Percentiles rank a stretch among this genome's conserved stretches.
phyloP scores from a whole-genome alignment of 768 basidiomycete species.

The Termitomyces sp. region DNA sequence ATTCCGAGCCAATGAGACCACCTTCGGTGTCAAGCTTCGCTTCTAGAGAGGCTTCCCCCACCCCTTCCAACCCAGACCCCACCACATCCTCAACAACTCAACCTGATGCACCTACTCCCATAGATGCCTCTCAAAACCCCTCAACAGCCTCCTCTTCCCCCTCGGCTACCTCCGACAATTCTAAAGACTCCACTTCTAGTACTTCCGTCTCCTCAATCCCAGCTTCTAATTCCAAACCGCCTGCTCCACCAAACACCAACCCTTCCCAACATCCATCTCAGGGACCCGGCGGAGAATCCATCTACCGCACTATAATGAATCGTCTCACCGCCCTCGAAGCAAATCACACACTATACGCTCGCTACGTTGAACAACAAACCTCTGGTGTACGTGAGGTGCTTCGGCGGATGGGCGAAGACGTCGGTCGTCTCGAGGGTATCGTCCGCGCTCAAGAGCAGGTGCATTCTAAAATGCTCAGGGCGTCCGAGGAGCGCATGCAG shows the following conservation, averaged over 20 bases:
- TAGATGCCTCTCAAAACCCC: neutral
- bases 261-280: constrained; percentile 11
- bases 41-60: neutral
- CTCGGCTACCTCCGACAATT: neutral
- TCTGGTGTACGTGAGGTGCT: constrained; percentile 69
- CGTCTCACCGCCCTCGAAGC: constrained; percentile 79
- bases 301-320: constrained; percentile 96
- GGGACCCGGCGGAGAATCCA: constrained; percentile 69
- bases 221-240: neutral
- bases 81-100: neutral
- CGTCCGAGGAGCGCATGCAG: constrained; percentile 58
- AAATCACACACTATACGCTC: constrained; percentile 78
- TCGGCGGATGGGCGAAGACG: constrained; percentile 66
- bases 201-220: neutral
- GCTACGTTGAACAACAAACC: constrained; percentile 90
- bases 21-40: neutral
- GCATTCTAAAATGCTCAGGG: constrained; percentile 25
- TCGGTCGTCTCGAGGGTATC: constrained; percentile 71
- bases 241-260: neutral
- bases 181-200: neutral
- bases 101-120: neutral
- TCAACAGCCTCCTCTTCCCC: neutral
- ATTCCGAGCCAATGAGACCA: neutral
- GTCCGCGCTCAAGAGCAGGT: constrained; percentile 70
- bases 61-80: neutral